phyloP scores from a whole-genome alignment of 768 basidiomycete species.

The Amanita fuliginea region DNA sequence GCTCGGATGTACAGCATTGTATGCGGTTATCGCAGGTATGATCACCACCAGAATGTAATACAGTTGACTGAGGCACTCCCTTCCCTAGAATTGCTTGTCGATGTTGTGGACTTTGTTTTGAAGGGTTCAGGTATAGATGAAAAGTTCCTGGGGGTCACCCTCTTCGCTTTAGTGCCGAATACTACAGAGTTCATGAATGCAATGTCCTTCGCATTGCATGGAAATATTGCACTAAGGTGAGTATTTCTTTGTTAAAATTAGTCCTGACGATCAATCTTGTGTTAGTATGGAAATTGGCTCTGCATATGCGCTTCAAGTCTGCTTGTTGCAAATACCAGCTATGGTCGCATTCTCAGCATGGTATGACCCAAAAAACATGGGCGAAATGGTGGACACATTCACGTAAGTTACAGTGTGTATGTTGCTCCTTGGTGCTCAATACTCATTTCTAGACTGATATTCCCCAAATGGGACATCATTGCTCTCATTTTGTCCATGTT shows the following conservation, averaged over 20 bases:
- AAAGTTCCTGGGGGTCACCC: conserved; percentile 92
- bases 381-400: conserved; percentile 82
- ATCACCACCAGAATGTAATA: conserved; percentile 6
- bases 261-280: not conserved
- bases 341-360: conserved; percentile 99
- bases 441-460: conserved; percentile 62
- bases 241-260: conserved; percentile 8
- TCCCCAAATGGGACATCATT: conserved; percentile 97
- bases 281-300: conserved; percentile 98
- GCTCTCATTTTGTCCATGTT: conserved; percentile 94
- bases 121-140: conserved; percentile 89
- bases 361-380: conserved; percentile 82
- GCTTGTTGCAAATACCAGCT: conserved; percentile 92
- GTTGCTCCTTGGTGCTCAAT: conserved; percentile 4
- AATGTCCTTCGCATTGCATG: conserved; percentile 93
- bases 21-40: conserved; percentile 92
- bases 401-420: conserved; percentile 50
- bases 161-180: conserved; percentile 96
- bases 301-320: conserved; percentile 97
- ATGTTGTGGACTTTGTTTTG: conserved; percentile 91
- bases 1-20: conserved; percentile 81
- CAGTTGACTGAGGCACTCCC: not conserved
- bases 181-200: conserved; percentile 99
- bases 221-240: conserved; percentile 92
- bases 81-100: conserved; percentile 74